Evolutionary conservation across 768 basidiomycete genomes (phyloP), one percentile per base, ranked within the genome.

Genomic region (Strobilomyces dryophilus): DNA sequence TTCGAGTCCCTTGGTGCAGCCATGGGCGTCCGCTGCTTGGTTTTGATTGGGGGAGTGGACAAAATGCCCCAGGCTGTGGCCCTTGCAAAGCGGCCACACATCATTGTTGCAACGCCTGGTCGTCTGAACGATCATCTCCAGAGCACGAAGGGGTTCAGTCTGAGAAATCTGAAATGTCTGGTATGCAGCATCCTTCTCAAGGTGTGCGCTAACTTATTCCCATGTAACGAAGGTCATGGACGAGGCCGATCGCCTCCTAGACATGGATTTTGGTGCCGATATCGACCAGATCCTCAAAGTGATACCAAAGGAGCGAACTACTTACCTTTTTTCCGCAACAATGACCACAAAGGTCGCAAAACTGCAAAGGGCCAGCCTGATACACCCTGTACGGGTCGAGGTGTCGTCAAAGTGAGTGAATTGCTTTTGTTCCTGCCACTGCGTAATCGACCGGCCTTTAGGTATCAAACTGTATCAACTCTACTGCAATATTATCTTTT

Each of bases 341-440:
- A 98, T 99, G 95, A 95, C 97, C 11, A 93, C 92, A 14, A 98
- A 98, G 73, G 93, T 99, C 4, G 92, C 90, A 11, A 98, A 98
- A 71, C 77, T 99, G 11, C 95, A 98, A 68, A 75, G 95, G 49
- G 95, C 97, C 31, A 94, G 92, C 76, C 75, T 98, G 65, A 81
- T 82, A 31, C 94, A 95, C 65, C 97, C 97, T n/a, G 83, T 95
- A 24, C 81, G 89, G 59, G 84, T 98, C 2, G 95, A 98, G 69
- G 92, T 98, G 3, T 88, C 90, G 8, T 81, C 88, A 64, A 98
- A 95, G 94, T 94, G 70, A 61, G 87, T 68, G 40, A 37, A 29
- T 14, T 7, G 12, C 15, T 43, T 10, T 46, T 15, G 47, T 15
- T 52, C 18, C 47, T n/a, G 39, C 31, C 29, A 10, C 15, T n/a